Evolutionary conservation across 1,139 yeast species (phyloP).

Genomic region (Taphrina populina): DNA sequence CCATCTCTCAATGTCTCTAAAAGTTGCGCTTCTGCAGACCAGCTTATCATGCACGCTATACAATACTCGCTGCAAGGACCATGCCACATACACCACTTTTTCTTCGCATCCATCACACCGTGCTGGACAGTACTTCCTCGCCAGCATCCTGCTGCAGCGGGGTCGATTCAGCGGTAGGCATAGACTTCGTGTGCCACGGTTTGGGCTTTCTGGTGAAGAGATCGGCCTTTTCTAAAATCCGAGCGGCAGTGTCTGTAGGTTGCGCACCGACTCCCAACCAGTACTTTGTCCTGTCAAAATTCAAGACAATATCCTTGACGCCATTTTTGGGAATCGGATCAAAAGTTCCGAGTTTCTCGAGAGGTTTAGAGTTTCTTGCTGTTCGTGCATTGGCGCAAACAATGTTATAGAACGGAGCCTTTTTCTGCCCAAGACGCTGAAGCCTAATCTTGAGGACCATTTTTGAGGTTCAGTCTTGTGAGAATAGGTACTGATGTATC

Average conservation of each 20-base stretch:
- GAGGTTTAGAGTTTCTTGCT: slow-evolving; percentile 81
- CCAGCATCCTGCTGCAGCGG: too few relatives aligned
- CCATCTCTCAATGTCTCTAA: too few relatives aligned
- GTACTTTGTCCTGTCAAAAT: slow-evolving; percentile 87
- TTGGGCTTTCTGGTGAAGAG: neutral
- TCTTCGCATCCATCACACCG: too few relatives aligned
- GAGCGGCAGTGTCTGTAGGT: slow-evolving; percentile 78
- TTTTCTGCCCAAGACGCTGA: slow-evolving; percentile 88
- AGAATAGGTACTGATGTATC: too few relatives aligned
- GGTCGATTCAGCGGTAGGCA: too few relatives aligned
- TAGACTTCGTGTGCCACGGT: slow-evolving; percentile 12
- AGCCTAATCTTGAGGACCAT: slow-evolving; percentile 69
- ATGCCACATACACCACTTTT: too few relatives aligned
- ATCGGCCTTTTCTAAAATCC: slow-evolving; percentile 71
- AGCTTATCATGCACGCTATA: too few relatives aligned
- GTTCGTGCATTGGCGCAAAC: slow-evolving; percentile 74
- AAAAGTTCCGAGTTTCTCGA: slow-evolving; percentile 93
- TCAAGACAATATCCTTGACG: slow-evolving; percentile 74
- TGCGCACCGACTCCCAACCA: slow-evolving; percentile 99
- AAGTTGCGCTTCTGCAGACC: too few relatives aligned
- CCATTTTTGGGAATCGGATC: slow-evolving; percentile 79
- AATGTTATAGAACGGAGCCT: slow-evolving; percentile 84
- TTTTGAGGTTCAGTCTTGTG: too few relatives aligned
- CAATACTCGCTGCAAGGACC: too few relatives aligned
- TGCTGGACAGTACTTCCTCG: too few relatives aligned